Conservation (phyloP, 345 rosid species). For the Syzygium jambos region DNA sequence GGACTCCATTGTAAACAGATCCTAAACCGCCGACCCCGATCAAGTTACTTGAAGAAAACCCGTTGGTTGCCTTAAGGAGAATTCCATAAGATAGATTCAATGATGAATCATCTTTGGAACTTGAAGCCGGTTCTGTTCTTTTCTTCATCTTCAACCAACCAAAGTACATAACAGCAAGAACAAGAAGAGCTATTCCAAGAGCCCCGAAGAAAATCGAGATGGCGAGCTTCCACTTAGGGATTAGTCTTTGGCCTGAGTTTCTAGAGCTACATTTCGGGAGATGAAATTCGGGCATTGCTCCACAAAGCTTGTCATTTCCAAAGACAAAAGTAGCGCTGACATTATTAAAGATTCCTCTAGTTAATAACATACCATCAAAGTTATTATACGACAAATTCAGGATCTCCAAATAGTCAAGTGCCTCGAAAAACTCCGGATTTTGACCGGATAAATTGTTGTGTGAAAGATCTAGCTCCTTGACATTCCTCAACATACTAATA, state of each 20-base stretch:
- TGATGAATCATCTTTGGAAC: background rate
- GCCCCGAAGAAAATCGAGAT: background rate
- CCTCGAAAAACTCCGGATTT: background rate
- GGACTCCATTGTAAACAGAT: background rate
- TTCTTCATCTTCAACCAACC: background rate
- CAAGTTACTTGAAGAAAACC: background rate
- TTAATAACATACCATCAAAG: constrained; percentile 8
- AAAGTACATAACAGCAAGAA: background rate
- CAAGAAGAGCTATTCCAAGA: accelerated
- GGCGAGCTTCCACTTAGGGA: background rate
- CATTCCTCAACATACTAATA: constrained; percentile 2
- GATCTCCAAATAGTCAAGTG: background rate
- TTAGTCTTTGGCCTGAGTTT: accelerated
- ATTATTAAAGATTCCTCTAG: constrained; percentile 16
- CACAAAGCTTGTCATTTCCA: background rate
- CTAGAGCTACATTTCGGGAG: background rate
- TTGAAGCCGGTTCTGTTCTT: background rate
- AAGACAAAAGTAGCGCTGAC: background rate
- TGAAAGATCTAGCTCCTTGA: constrained; percentile 11
- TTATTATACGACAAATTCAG: constrained; percentile 14
- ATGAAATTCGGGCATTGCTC: background rate
- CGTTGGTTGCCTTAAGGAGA: background rate
- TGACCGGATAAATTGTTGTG: constrained; percentile 12
- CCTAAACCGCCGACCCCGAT: background rate
- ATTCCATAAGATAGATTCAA: background rate